Base-by-base conservation (phyloP, 176 grass and related monocot genomes). In the Puccinellia tenuiflora region DNA sequence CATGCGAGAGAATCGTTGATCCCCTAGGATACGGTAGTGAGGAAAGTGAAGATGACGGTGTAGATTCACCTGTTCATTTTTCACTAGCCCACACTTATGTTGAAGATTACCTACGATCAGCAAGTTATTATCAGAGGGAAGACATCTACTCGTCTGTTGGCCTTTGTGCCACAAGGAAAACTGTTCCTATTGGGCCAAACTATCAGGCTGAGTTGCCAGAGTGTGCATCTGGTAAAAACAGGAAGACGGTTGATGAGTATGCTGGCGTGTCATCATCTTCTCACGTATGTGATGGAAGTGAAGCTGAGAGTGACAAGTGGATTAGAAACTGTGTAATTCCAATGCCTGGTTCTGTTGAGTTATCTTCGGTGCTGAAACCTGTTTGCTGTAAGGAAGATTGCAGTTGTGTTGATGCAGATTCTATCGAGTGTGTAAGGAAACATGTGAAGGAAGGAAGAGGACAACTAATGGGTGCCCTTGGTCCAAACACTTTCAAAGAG, bases 181-280 rank as follows among this genome's bases (percentile, higher is more conserved):
- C 67, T 84, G 86, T 92, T 50, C 79, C 90, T 39, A 85, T 97
- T 62, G 94, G 94, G 61, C 75, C 77, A 75, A 89, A 94, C 42
- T 79, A 94, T 85, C 94, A 97, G 77, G 90, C 84, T 78, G 94
- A 94, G 70, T 60, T 97, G 76, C 92, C 92, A 46, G 86, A 91
- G 35, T 92, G 78, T 56, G 86, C 77, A 18, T 67, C 59, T 77
- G 68, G 33, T 79, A 64, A 59, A 52, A 80, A 52, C 34, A 61
- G 76, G 52, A 72, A 50, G 51, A 25, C 29, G 3, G 57, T 42
- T 12, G 25, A 15, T 83, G 56, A 45, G 60, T 20, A 34, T 83
- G 30, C 2, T 73, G 75, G 42, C 79, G 55, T 71, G 22, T 85
- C 86, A 52, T 40, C 79, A 56, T 57, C 88, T 73, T 87, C 81